phyloP scores from a whole-genome alignment of 2,329 filamentous ascomycete species.

The Colletotrichum chlorophyti region DNA sequence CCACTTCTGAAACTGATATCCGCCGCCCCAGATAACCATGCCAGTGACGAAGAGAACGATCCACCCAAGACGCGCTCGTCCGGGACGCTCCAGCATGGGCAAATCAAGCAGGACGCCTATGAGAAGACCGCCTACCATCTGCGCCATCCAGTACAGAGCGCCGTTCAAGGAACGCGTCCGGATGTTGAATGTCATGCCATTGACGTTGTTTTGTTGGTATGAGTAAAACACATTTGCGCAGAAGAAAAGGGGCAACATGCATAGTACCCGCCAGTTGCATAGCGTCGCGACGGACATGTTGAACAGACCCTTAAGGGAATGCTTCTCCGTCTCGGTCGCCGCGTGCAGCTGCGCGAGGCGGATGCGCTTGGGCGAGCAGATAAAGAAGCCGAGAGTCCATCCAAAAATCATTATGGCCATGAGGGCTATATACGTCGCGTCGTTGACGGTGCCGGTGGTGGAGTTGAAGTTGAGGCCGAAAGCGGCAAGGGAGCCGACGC shows the following conservation, averaged over 20 bases:
- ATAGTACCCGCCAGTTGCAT: constrained; percentile 51
- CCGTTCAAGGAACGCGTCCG: constrained; percentile 62
- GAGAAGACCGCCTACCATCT: constrained; percentile 60
- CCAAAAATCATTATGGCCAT: constrained; percentile 56
- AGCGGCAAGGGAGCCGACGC: constrained; percentile 49
- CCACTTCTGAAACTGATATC: constrained; percentile 70
- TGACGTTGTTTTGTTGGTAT: constrained; percentile 63
- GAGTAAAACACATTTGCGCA: constrained; percentile 63
- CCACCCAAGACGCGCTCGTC: constrained; percentile 55
- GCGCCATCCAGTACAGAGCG: constrained; percentile 61
- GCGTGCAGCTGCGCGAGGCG: constrained; percentile 43
- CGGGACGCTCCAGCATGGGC: constrained; percentile 47
- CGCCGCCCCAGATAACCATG: constrained; percentile 64
- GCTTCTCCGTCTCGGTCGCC: constrained; percentile 46
- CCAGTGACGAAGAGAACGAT: constrained; percentile 52
- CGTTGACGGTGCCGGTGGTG: constrained; percentile 49
- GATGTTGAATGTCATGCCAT: constrained; percentile 60
- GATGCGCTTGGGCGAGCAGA: constrained; percentile 54
- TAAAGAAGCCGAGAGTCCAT: constrained; percentile 53
- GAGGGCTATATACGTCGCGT: constrained; percentile 57
- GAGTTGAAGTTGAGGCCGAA: constrained; percentile 52
- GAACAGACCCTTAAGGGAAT: constrained; percentile 42
- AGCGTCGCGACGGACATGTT: constrained; percentile 45
- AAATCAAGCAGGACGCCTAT: constrained; percentile 54
- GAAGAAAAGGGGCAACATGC: constrained; percentile 61